Percentiles rank a stretch among this genome's conserved stretches.
Evolutionary conservation across 768 basidiomycete genomes (phyloP).

Genomic region (Suillus cothurnatus): DNA sequence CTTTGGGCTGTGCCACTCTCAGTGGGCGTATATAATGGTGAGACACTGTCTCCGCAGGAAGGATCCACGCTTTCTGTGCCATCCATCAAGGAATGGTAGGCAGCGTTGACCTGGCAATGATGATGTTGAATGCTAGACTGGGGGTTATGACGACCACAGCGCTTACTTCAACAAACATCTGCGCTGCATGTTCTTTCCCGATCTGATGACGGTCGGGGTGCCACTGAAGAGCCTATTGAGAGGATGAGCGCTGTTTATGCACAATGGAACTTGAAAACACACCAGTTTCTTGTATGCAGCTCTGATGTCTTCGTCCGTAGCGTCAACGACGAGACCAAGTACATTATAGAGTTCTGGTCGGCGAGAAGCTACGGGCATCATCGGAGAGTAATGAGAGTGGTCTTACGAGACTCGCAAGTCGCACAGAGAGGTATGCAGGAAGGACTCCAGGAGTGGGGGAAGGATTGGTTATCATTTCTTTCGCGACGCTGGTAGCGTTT

Average conservation of each 20-base stretch:
- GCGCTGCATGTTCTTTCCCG: conserved; percentile 53
- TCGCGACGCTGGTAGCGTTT: conserved; percentile 26
- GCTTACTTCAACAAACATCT: conserved; percentile 60
- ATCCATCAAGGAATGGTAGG: conserved; percentile 56
- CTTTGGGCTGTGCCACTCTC: conserved; percentile 22
- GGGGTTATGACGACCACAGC: conserved; percentile 10
- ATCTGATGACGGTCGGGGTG: conserved; percentile 64
- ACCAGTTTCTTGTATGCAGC: conserved; percentile 66
- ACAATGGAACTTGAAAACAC: conserved; percentile 28
- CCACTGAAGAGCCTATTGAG: conserved; percentile 58
- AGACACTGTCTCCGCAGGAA: conserved; percentile 29
- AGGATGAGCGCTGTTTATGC: conserved; percentile 21
- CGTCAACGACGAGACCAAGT: conserved; percentile 47
- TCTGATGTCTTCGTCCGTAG: conserved; percentile 55
- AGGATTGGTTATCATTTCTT: conserved; percentile 7
- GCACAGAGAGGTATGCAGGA: conserved; percentile 14
- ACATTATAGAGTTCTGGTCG: conserved; percentile 39
- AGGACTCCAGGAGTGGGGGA: conserved; percentile 15
- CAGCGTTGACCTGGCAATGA: conserved; percentile 48
- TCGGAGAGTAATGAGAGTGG: conserved; percentile 19
- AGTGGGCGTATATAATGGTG: conserved; percentile 23
- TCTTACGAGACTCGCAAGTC: conserved; percentile 10
- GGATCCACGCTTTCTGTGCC: conserved; percentile 37
- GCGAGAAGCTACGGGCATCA: conserved; percentile 25
- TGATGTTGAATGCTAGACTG: not conserved